Conservation (phyloP, 2,329 filamentous ascomycete species). For the Cadophora malorum region DNA sequence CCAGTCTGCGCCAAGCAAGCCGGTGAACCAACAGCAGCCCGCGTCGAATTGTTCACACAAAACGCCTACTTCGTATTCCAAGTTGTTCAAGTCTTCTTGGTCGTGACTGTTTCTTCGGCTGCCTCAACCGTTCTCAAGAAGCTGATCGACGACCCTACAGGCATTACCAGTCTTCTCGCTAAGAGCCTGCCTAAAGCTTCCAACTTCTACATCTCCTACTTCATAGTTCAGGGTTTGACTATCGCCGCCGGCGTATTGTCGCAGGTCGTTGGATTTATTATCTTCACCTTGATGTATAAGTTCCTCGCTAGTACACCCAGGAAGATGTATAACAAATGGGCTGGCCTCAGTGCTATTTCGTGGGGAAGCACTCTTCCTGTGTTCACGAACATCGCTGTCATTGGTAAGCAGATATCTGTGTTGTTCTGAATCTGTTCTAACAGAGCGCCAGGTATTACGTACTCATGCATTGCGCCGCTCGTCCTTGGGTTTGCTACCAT, state of each 20-base stretch:
- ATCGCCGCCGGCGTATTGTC: slow-evolving; percentile 78
- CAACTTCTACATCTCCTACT: slow-evolving; percentile 96
- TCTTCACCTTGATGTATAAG: slow-evolving; percentile 77
- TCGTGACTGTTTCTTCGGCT: slow-evolving; percentile 82
- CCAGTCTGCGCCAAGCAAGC: slow-evolving; percentile 77
- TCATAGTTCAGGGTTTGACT: slow-evolving; percentile 87
- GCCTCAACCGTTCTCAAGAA: slow-evolving; percentile 72
- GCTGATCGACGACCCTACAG: slow-evolving; percentile 67
- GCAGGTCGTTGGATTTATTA: slow-evolving; percentile 74
- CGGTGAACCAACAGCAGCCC: slow-evolving; percentile 79
- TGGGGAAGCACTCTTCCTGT: slow-evolving; percentile 87
- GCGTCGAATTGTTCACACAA: slow-evolving; percentile 87
- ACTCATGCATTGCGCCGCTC: slow-evolving; percentile 85
- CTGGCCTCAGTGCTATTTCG: slow-evolving; percentile 72
- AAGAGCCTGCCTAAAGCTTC: slow-evolving; percentile 79
- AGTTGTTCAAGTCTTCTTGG: slow-evolving; percentile 89
- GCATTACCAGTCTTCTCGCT: slow-evolving; percentile 70
- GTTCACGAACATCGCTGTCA: slow-evolving; percentile 81
- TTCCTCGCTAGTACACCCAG: slow-evolving; percentile 79
- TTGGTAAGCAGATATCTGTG: slow-evolving; percentile 59
- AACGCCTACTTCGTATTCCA: slow-evolving; percentile 92
- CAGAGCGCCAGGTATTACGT: slow-evolving; percentile 70
- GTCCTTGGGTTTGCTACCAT: slow-evolving; percentile 82
- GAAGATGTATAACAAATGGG: slow-evolving; percentile 80
- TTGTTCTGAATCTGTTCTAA: slow-evolving; percentile 25